Base-by-base conservation (phyloP, 805 yeast species). In the Candida vartiovaarae region DNA sequence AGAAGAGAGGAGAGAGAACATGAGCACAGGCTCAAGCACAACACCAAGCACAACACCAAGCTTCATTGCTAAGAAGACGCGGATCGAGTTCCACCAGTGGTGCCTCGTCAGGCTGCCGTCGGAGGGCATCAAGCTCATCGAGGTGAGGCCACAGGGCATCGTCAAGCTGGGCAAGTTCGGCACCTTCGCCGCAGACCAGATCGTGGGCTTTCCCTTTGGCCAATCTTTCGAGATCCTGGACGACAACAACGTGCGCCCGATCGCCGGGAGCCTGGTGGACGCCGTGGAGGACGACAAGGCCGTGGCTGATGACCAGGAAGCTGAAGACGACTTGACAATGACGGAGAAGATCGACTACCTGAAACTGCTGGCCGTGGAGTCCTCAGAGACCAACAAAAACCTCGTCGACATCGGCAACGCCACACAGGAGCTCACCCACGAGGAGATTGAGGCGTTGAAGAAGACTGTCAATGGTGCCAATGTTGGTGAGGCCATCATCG, bases 81-180 rank as follows among this genome's bases (percentile, higher is more conserved):
- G 42, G 27, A 47, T 45, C n/a, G 49, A 40, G 45, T 28, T 50
- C 48, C 42, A 57, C 56, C 47, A 64, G 57, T 51, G 62, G 56
- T 56, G 87, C 77, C 8, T 91, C 54, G 62, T 93, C 32, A 74
- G 83, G 42, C 70, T 89, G 45, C 98, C 98, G 0, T 87, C 96
- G 2, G 85, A 81, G 41, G 84, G 85, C 44, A 62, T 80, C 56
- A 82, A 86, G 59, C 72, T 90, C 34, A 78, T 84, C n/a, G 78
- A 81, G 52, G 66, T 90, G 46, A 73, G 71, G 40, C 71, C 76
- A 4, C 79, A 75, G 30, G 78, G 82, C 0, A 60, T 74, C 8
- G 73, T 93, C 20, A 77, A 79, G 43, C 70, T 93, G 50, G 99
- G 99, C 2, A 91, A 93, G 60, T 93, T 91, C 63, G 99, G 99